Conservation (phyloP, 306 rosid species). For the Pueraria montana region DNA sequence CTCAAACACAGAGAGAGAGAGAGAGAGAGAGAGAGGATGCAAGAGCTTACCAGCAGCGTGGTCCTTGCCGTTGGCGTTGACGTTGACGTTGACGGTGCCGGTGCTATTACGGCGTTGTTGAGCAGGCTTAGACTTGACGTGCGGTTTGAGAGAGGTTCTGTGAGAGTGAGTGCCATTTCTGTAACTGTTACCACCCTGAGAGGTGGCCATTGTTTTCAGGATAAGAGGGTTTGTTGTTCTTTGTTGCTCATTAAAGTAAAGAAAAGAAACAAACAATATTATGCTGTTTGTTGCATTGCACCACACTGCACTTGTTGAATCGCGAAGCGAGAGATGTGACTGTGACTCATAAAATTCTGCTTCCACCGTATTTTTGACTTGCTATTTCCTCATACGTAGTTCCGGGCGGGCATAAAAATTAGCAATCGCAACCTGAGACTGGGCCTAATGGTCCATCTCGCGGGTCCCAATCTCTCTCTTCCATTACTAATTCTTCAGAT, state of each 20-base stretch:
- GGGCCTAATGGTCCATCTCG: conserved; percentile 29
- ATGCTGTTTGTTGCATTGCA: background rate
- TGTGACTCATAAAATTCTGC: conserved; percentile 63
- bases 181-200: conserved; percentile 52
- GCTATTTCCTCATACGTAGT: background rate
- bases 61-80: conserved; percentile 75
- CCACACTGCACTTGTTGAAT: background rate
- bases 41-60: conserved; percentile 64
- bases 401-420: conserved; percentile 1
- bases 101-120: conserved; percentile 87
- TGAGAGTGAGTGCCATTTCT: conserved; percentile 62
- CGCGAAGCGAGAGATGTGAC: conserved; percentile 63
- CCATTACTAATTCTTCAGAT: background rate
- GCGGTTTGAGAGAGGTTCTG: conserved; percentile 69
- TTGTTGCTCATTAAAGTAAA: conserved; percentile 46
- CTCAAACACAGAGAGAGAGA: no score
- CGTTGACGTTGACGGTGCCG: conserved; percentile 59
- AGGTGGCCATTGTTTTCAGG: conserved; percentile 71
- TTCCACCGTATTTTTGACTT: conserved; percentile 33
- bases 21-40: conserved; percentile 46
- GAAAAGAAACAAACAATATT: background rate
- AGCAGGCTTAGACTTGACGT: conserved; percentile 73
- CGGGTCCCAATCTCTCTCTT: conserved; percentile 41
- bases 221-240: background rate
- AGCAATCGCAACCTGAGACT: background rate